These are phyloP conservation scores for Ceratobasidium sp. DNA, from an alignment of 1,284 basidiomycete genomes.

Conservation along the genomic window DNA sequence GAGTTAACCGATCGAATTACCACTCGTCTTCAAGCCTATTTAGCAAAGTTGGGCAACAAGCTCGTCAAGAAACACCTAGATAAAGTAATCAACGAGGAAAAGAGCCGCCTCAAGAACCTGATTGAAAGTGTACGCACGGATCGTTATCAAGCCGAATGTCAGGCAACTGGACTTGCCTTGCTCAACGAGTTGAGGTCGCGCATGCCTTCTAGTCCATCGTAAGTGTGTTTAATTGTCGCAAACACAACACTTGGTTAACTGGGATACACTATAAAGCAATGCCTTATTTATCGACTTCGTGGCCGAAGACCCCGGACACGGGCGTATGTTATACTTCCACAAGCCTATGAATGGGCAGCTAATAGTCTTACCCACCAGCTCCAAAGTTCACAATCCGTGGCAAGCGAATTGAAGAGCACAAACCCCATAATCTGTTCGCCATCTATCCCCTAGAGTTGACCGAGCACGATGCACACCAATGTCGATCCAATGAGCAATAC, in stretches of 20 bases:
- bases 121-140: not conserved
- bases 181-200: not conserved
- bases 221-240: too few relatives aligned
- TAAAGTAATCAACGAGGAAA: not conserved
- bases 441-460: slow-evolving; percentile 37
- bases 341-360: too few relatives aligned
- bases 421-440: not conserved
- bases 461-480: slow-evolving; percentile 33
- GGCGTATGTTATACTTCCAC: too few relatives aligned
- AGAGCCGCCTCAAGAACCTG: not conserved
- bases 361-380: not conserved
- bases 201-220: slow-evolving; percentile 2
- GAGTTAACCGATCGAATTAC: slow-evolving; percentile 6
- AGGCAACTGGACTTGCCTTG: not conserved
- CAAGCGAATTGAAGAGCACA: not conserved
- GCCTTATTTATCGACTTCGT: too few relatives aligned
- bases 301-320: too few relatives aligned
- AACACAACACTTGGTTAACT: too few relatives aligned
- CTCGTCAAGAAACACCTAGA: not conserved
- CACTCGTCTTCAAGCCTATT: slow-evolving; percentile 2
- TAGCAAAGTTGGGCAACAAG: not conserved
- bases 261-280: too few relatives aligned
- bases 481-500: slow-evolving; percentile 21
- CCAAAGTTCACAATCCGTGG: slow-evolving; percentile 3
- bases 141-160: not conserved